Evolutionary conservation across 1,284 basidiomycete species (phyloP).

Genomic region (Ustilago loliicola): DNA sequence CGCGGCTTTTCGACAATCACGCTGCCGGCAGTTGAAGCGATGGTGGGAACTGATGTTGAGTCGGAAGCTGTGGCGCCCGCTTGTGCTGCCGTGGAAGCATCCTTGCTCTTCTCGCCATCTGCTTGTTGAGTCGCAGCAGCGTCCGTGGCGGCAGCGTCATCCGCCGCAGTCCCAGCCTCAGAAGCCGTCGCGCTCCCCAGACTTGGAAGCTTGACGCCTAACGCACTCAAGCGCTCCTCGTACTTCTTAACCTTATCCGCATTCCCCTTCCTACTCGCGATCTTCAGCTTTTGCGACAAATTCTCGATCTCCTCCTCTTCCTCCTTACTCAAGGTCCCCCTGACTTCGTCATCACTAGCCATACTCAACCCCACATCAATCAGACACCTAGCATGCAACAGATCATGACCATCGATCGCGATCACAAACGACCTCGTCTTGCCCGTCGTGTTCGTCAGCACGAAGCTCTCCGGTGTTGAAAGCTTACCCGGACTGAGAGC

Average conservation of each 20-base stretch:
- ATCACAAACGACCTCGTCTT: conserved; percentile 72
- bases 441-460: conserved; percentile 72
- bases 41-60: not conserved
- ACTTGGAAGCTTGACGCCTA: conserved; percentile 70
- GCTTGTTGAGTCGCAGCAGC: not conserved
- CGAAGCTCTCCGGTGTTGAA: conserved; percentile 68
- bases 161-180: not conserved
- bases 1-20: conserved; percentile 22
- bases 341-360: conserved; percentile 66
- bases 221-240: conserved; percentile 71
- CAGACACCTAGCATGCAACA: conserved; percentile 51
- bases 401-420: conserved; percentile 61
- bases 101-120: conserved; percentile 10
- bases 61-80: not conserved
- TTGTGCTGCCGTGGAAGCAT: not conserved
- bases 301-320: conserved; percentile 74
- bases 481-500: conserved; percentile 56
- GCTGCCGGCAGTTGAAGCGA: not conserved
- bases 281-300: conserved; percentile 74
- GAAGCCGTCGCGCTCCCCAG: conserved; percentile 10
- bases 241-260: conserved; percentile 74
- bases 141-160: not conserved
- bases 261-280: conserved; percentile 73
- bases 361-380: conserved; percentile 46
- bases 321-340: conserved; percentile 71